phyloP scores from a whole-genome alignment of 2,329 filamentous ascomycete genomes.

The Ambrosiella cleistominuta region DNA sequence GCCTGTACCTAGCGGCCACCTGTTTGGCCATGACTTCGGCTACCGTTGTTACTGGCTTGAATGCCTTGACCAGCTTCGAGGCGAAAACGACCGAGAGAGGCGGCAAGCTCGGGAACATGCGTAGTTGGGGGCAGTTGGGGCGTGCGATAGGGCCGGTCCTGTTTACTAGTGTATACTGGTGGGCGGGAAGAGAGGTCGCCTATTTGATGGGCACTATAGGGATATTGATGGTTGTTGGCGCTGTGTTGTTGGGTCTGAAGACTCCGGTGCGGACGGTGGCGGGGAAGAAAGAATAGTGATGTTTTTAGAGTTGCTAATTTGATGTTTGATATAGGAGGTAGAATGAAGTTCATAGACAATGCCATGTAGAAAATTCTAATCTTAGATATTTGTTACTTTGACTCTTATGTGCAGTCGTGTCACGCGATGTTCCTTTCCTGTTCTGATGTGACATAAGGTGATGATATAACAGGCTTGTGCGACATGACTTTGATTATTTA shows the following conservation, averaged over 20 bases:
- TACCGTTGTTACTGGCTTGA: slow-evolving; percentile 85
- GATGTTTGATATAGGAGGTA: not conserved
- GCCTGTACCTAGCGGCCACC: slow-evolving; percentile 66
- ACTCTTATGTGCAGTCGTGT: no score
- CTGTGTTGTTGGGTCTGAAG: slow-evolving; percentile 57
- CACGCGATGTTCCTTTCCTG: no score
- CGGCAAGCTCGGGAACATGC: slow-evolving; percentile 66
- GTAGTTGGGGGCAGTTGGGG: slow-evolving; percentile 71
- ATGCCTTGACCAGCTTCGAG: slow-evolving; percentile 82
- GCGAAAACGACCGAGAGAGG: slow-evolving; percentile 65
- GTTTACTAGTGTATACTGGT: slow-evolving; percentile 96
- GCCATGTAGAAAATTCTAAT: no score
- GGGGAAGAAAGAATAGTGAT: not conserved
- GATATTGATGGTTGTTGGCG: slow-evolving; percentile 53
- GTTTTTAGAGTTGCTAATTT: not conserved
- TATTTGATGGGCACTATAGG: slow-evolving; percentile 67
- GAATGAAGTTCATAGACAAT: not conserved
- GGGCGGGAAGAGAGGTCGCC: slow-evolving; percentile 76
- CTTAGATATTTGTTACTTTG: no score
- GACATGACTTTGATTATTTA: no score
- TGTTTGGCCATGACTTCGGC: slow-evolving; percentile 79
- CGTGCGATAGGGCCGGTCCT: slow-evolving; percentile 71
- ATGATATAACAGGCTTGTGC: no score
- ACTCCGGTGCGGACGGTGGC: slow-evolving; percentile 27
- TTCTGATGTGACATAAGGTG: no score